Conservation (phyloP, 1,284 basidiomycete species). For the Ustilago lituana region DNA sequence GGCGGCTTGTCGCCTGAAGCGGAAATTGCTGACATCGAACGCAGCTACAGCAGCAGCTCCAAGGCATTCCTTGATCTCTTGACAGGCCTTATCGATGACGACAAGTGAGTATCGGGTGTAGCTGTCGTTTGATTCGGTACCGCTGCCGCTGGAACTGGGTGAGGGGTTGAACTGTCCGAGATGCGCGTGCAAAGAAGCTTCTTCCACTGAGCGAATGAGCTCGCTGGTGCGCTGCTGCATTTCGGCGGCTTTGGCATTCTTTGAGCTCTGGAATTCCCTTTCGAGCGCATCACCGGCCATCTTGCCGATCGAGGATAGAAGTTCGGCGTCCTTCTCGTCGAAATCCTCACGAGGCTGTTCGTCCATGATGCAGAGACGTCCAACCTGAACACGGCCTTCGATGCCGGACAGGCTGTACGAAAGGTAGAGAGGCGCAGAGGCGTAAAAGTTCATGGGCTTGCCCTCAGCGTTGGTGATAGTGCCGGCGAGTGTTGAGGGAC, state of each 20-base stretch:
- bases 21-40: constrained; percentile 39
- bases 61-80: constrained; percentile 29
- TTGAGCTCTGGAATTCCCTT: constrained; percentile 37
- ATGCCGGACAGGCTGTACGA: constrained; percentile 28
- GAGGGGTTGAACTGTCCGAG: constrained; percentile 20
- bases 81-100: constrained; percentile 30
- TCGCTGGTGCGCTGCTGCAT: constrained; percentile 44
- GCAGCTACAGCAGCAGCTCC: constrained; percentile 33
- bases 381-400: constrained; percentile 42
- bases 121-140: constrained; percentile 22
- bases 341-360: constrained; percentile 39
- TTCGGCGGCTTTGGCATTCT: constrained; percentile 34
- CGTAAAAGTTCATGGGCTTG: constrained; percentile 51
- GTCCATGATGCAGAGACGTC: constrained; percentile 52
- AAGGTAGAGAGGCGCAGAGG: constrained; percentile 49
- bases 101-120: constrained; percentile 24
- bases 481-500: constrained; percentile 34
- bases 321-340: constrained; percentile 40
- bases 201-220: constrained; percentile 38
- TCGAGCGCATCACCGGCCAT: constrained; percentile 56
- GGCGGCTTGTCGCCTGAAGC: constrained; percentile 9
- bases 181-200: constrained; percentile 11
- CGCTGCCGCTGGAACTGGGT: constrained; percentile 5
- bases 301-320: constrained; percentile 44
- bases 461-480: constrained; percentile 31